Evolutionary conservation across 1,284 basidiomycete species (phyloP).

Genomic region (Limonomyces culmigenus): DNA sequence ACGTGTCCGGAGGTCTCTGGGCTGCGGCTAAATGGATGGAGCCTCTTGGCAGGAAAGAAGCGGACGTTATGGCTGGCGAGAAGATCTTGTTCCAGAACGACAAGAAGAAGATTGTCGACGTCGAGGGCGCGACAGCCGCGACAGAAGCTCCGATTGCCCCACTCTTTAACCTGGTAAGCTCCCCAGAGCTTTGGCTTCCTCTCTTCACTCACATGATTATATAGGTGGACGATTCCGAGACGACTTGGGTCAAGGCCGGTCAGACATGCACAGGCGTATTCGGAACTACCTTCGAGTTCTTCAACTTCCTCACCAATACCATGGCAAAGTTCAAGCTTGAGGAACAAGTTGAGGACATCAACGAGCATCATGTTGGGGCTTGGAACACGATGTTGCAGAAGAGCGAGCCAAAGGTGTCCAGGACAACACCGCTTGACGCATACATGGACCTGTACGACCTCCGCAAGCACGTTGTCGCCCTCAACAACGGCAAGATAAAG

Average conservation of each 20-base stretch:
- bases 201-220: slow-evolving; percentile 2
- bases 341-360: slow-evolving; percentile 72
- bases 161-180: slow-evolving; percentile 63
- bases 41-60: slow-evolving; percentile 39
- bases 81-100: slow-evolving; percentile 56
- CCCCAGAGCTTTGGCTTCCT: not conserved
- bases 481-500: slow-evolving; percentile 58
- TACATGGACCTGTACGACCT: slow-evolving; percentile 69
- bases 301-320: slow-evolving; percentile 56
- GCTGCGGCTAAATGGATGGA: slow-evolving; percentile 63
- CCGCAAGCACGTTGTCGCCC: slow-evolving; percentile 46
- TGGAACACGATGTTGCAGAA: slow-evolving; percentile 75
- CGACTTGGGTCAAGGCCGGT: slow-evolving; percentile 62
- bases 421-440: slow-evolving; percentile 65
- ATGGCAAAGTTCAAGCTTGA: slow-evolving; percentile 49
- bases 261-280: slow-evolving; percentile 60
- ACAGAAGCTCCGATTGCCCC: slow-evolving; percentile 48
- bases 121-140: slow-evolving; percentile 41
- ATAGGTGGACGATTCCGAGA: slow-evolving; percentile 67
- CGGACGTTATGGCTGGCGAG: slow-evolving; percentile 48
- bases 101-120: slow-evolving; percentile 43
- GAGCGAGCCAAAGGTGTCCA: slow-evolving; percentile 57
- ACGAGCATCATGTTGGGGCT: slow-evolving; percentile 70
- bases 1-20: slow-evolving; percentile 63
- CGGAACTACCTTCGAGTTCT: slow-evolving; percentile 74